These are phyloP conservation scores for Apiospora phragmitis DNA, from an alignment of 2,329 filamentous ascomycete genomes.

Conservation along the genomic window DNA sequence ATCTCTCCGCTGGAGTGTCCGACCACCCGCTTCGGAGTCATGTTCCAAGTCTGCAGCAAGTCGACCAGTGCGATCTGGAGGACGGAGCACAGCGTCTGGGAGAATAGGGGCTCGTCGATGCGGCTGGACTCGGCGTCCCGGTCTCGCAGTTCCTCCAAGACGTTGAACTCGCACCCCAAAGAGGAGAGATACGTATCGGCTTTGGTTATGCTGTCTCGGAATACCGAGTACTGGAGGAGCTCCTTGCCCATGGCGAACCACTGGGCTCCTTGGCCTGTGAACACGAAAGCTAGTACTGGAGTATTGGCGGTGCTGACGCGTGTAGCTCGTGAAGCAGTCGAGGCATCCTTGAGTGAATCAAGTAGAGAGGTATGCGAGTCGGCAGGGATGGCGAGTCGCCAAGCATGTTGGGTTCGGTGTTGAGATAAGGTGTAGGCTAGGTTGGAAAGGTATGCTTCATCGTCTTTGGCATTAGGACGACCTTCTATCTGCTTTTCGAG, in stretches of 20 bases:
- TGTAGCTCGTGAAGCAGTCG: slow-evolving; percentile 10
- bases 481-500: slow-evolving; percentile 1
- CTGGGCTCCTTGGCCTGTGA: slow-evolving; percentile 45
- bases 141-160: slow-evolving; percentile 17
- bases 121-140: slow-evolving; percentile 25
- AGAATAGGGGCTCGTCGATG: slow-evolving; percentile 31
- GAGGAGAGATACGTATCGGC: slow-evolving; percentile 27
- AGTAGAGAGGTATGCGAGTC: slow-evolving; percentile 13
- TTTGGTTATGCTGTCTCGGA: slow-evolving; percentile 27
- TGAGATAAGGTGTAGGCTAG: slow-evolving; percentile 2
- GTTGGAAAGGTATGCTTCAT: neutral
- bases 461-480: too few species aligned
- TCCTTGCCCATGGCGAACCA: slow-evolving; percentile 42
- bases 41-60: slow-evolving; percentile 31
- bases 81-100: slow-evolving; percentile 35
- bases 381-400: neutral
- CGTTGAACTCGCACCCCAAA: slow-evolving; percentile 25
- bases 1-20: slow-evolving; percentile 45
- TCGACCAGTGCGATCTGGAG: slow-evolving; percentile 36
- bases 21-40: slow-evolving; percentile 36
- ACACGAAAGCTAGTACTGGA: slow-evolving; percentile 35
- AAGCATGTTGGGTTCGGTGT: neutral
- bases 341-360: slow-evolving; percentile 22
- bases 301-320: slow-evolving; percentile 22
- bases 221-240: slow-evolving; percentile 24